Conservation (phyloP, 108 stramenopile species). For the Cyclotella kingstonii region DNA sequence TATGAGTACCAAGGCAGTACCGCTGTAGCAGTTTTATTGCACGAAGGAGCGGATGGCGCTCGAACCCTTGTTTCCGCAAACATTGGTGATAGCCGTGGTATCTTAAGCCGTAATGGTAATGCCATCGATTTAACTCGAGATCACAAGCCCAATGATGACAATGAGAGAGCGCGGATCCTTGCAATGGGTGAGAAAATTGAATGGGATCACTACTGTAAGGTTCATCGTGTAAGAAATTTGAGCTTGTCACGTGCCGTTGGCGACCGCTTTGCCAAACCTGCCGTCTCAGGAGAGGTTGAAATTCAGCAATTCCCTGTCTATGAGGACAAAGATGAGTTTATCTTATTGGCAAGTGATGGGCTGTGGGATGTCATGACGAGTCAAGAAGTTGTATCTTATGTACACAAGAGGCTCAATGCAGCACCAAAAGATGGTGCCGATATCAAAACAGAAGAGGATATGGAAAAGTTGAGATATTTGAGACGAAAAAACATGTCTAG, state of each 20-base stretch:
- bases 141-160: constrained; percentile 73
- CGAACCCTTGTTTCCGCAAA: constrained; percentile 90
- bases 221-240: constrained; percentile 69
- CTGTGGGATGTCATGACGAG: constrained; percentile 97
- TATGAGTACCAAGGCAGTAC: constrained; percentile 90
- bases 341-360: constrained; percentile 88
- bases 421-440: constrained; percentile 43
- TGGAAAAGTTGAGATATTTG: constrained; percentile 30
- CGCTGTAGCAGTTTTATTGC: constrained; percentile 85
- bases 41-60: constrained; percentile 61
- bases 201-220: constrained; percentile 55
- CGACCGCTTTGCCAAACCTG: constrained; percentile 71
- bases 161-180: constrained; percentile 61
- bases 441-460: constrained; percentile 32
- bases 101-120: constrained; percentile 66
- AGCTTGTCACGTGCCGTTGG: constrained; percentile 78
- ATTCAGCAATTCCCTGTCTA: constrained; percentile 50
- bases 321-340: constrained; percentile 45
- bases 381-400: constrained; percentile 91
- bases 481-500: constrained; percentile 61
- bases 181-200: constrained; percentile 61
- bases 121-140: constrained; percentile 74
- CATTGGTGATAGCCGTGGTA: constrained; percentile 93
- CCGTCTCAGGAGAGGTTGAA: constrained; percentile 72
- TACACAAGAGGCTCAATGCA: constrained; percentile 50